These are phyloP conservation scores for Pleurotus sapidus DNA, from an alignment of 768 basidiomycete genomes.

Conservation along the genomic window DNA sequence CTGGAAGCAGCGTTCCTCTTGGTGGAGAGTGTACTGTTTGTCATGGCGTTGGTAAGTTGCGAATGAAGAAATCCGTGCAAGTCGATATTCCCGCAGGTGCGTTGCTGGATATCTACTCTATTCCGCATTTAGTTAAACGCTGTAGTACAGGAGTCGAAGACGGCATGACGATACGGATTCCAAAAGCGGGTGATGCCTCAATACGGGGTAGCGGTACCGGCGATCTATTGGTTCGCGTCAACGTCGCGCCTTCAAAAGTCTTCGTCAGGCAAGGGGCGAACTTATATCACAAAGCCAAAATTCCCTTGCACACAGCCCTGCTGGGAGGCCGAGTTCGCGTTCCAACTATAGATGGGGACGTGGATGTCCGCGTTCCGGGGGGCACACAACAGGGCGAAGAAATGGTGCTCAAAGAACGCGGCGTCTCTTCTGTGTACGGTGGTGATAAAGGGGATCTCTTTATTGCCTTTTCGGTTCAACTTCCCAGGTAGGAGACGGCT, in stretches of 20 bases:
- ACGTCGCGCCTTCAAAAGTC: constrained; percentile 76
- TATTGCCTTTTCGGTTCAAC: constrained; percentile 81
- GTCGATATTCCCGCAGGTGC: constrained; percentile 85
- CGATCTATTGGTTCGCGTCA: constrained; percentile 84
- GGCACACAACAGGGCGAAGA: constrained; percentile 98
- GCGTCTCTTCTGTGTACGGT: constrained; percentile 62
- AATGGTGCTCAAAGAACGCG: constrained; percentile 88
- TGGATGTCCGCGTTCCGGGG: constrained; percentile 87
- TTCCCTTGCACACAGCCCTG: constrained; percentile 88
- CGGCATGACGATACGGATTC: constrained; percentile 86
- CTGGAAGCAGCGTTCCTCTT: constrained; percentile 76
- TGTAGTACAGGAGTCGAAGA: constrained; percentile 78
- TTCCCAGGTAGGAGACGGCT: constrained; percentile 74
- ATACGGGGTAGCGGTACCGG: constrained; percentile 79
- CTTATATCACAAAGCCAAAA: constrained; percentile 84
- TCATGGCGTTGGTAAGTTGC: constrained; percentile 85
- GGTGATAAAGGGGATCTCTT: constrained; percentile 80
- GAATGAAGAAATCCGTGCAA: constrained; percentile 69
- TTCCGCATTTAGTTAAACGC: constrained; percentile 1
- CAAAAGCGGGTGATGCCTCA: constrained; percentile 81
- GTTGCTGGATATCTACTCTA: constrained; percentile 23
- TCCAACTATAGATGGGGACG: constrained; percentile 93
- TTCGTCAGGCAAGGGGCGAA: constrained; percentile 92
- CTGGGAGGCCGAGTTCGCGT: constrained; percentile 92
- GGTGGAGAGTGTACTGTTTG: constrained; percentile 78